phyloP scores from a whole-genome alignment of 352 stramenopile species.

The Phytopythium sindhum region DNA sequence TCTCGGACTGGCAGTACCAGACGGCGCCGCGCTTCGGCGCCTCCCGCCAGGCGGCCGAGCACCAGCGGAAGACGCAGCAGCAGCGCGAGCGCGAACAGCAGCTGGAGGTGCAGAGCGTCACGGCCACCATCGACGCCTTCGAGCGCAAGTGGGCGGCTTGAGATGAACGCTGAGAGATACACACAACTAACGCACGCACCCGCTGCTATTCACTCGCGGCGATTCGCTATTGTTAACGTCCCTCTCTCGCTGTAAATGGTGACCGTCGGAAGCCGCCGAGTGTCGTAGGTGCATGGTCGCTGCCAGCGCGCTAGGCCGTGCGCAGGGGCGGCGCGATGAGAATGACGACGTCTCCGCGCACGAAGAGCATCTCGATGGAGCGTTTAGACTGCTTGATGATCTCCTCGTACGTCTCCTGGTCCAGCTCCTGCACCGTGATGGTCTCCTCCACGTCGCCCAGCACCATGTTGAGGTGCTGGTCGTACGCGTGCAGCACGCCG shows the following conservation, averaged over 20 bases:
- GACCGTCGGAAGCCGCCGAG: not conserved
- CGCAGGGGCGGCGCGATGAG: constrained; percentile 96
- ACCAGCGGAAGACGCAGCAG: constrained; percentile 14
- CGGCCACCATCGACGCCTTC: constrained; percentile 35
- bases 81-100: constrained; percentile 5
- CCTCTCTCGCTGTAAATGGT: too few species aligned
- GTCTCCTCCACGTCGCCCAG: constrained; percentile 98
- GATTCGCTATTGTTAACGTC: not conserved
- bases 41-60: constrained; percentile 4
- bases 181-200: not conserved
- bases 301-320: constrained; percentile 55
- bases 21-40: constrained; percentile 12
- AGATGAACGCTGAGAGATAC: not conserved
- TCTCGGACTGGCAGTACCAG: constrained; percentile 43
- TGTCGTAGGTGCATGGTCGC: not conserved
- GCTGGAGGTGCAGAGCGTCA: constrained; percentile 13
- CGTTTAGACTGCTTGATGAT: constrained; percentile 95
- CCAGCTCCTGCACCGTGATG: constrained; percentile 95
- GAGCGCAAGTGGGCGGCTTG: constrained; percentile 24
- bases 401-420: constrained; percentile 98
- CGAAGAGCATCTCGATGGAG: constrained; percentile 98
- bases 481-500: constrained; percentile 97
- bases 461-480: constrained; percentile 99
- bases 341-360: constrained; percentile 98
- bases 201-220: constrained; percentile 5